These are phyloP conservation scores for Sporothrix pallida DNA, from an alignment of 2,329 filamentous ascomycete species.

Conservation along the genomic window DNA sequence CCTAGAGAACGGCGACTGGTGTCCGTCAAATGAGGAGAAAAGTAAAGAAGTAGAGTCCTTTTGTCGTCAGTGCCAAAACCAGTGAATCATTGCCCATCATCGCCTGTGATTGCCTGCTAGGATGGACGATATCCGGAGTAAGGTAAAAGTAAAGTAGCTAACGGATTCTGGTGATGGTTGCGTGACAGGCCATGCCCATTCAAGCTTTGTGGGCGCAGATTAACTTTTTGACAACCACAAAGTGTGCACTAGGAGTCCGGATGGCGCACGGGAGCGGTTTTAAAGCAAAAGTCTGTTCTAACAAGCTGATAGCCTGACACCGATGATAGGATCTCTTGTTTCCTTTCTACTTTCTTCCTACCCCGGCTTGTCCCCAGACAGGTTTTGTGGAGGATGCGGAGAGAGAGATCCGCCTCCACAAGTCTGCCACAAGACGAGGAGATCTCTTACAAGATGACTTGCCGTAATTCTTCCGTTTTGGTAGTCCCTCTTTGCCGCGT, in stretches of 20 bases:
- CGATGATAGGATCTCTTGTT: neutral
- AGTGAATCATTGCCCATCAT: neutral
- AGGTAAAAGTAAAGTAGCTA: neutral
- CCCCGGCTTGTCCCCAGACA: neutral
- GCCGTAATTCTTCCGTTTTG: neutral
- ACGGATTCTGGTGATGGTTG: conserved; percentile 5
- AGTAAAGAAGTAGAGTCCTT: neutral
- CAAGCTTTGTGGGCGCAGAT: neutral
- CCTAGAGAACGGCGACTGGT: neutral
- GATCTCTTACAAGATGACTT: too few relatives aligned
- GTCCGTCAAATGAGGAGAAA: conserved; percentile 1
- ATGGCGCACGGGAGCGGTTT: neutral
- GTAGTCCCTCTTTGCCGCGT: neutral
- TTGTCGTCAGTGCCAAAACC: neutral
- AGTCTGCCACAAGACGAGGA: neutral
- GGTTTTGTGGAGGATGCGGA: conserved; percentile 1
- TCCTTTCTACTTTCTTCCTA: neutral
- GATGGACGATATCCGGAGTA: neutral
- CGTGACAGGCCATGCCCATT: neutral
- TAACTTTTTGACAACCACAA: neutral
- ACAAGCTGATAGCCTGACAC: too few relatives aligned
- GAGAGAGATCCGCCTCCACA: neutral
- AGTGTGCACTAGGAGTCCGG: neutral
- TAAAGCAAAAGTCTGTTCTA: neutral
- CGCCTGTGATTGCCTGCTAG: too few relatives aligned